These are phyloP conservation scores for Sporopachydermia quercuum DNA, from an alignment of 805 yeast genomes.

Conservation along the genomic window DNA sequence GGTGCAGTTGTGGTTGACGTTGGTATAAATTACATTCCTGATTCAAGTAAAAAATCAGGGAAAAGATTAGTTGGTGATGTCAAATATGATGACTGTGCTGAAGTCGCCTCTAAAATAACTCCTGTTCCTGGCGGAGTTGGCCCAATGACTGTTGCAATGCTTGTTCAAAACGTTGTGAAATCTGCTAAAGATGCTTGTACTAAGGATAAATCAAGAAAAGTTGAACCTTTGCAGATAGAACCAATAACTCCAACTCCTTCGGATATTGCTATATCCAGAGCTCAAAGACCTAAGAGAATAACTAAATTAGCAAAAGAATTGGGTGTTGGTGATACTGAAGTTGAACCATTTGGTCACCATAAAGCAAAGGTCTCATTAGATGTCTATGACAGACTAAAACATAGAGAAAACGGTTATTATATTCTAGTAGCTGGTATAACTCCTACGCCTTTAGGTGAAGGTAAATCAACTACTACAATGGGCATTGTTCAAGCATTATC, in stretches of 20 bases:
- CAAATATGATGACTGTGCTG: constrained; percentile 39
- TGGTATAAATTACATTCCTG: constrained; percentile 66
- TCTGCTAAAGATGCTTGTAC: constrained; percentile 41
- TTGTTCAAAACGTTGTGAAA: constrained; percentile 52
- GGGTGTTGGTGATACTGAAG: constrained; percentile 49
- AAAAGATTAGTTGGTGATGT: constrained; percentile 67
- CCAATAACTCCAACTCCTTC: constrained; percentile 62
- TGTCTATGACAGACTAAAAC: constrained; percentile 44
- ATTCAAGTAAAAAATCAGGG: constrained; percentile 52
- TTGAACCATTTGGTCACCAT: constrained; percentile 62
- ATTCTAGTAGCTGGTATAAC: constrained; percentile 73
- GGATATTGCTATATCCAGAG: constrained; percentile 65
- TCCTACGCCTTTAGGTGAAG: constrained; percentile 79
- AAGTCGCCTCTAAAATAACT: constrained; percentile 50
- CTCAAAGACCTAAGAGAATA: constrained; percentile 59
- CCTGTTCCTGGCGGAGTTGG: constrained; percentile 92
- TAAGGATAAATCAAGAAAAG: constrained; percentile 11
- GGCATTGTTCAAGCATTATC: constrained; percentile 73
- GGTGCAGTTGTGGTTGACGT: constrained; percentile 68
- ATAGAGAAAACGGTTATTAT: constrained; percentile 52
- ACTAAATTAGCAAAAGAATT: constrained; percentile 54
- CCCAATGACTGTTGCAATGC: constrained; percentile 82
- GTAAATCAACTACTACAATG: constrained; percentile 73
- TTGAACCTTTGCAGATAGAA: constrained; percentile 41
- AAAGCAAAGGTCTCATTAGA: constrained; percentile 64